These are phyloP conservation scores for Pyrenochaeta sp. DNA, from an alignment of 2,329 filamentous ascomycete species.

Conservation along the genomic window DNA sequence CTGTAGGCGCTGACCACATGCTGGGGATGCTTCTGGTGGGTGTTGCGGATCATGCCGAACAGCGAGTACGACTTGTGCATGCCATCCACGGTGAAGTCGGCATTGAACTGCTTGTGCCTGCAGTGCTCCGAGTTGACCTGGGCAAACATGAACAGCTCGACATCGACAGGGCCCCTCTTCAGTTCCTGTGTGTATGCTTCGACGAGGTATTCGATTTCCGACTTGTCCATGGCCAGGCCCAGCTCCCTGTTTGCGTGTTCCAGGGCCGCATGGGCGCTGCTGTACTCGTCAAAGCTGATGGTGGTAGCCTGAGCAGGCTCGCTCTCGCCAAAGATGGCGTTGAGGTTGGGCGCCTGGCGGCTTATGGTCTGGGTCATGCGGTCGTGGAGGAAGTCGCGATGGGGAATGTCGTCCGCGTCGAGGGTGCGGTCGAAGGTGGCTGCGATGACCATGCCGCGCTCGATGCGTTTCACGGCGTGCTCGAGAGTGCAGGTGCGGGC, in stretches of 20 bases:
- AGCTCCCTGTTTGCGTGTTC: conserved; percentile 83
- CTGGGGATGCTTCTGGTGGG: conserved; percentile 78
- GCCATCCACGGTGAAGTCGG: conserved; percentile 93
- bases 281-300: conserved; percentile 72
- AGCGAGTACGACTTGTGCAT: conserved; percentile 79
- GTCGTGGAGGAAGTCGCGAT: conserved; percentile 81
- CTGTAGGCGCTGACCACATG: conserved; percentile 96
- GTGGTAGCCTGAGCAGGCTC: conserved; percentile 72
- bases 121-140: conserved; percentile 99
- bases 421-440: conserved; percentile 65
- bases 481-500: conserved; percentile 88
- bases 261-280: conserved; percentile 74
- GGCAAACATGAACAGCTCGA: conserved; percentile 99
- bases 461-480: conserved; percentile 76
- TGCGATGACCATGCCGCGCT: conserved; percentile 83
- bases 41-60: conserved; percentile 97
- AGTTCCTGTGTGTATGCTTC: conserved; percentile 75
- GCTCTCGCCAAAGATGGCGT: conserved; percentile 80
- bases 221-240: conserved; percentile 85
- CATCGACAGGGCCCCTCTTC: conserved; percentile 77
- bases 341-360: conserved; percentile 71
- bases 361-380: conserved; percentile 92
- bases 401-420: conserved; percentile 62
- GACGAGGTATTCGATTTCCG: conserved; percentile 94
- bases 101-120: conserved; percentile 92